A percentile compares a stretch with the other conserved stretches of the same genome.
Conservation (phyloP, 495 filamentous ascomycete genomes). For the Massariosphaeria phaeospora region DNA sequence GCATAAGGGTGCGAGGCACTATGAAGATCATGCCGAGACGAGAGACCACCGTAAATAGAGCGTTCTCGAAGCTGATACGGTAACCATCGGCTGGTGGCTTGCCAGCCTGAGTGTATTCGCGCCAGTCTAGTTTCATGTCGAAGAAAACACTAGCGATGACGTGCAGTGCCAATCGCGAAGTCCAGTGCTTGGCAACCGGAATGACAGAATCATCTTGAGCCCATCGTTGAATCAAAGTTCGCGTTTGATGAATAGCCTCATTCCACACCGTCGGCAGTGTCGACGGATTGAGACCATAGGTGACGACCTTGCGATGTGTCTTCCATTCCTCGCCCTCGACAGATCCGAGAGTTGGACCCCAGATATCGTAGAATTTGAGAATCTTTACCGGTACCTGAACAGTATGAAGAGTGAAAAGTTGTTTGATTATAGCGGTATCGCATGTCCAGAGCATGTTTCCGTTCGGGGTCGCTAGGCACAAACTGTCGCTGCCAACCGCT, state of each 20-base stretch:
- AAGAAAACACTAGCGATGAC: constrained; percentile 12
- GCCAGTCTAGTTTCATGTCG: constrained; percentile 9
- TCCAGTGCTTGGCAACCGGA: not conserved
- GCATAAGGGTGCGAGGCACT: not conserved
- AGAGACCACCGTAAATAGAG: constrained; percentile 4
- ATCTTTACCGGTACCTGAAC: constrained; percentile 1
- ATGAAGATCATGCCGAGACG: constrained; percentile 7
- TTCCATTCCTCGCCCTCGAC: constrained; percentile 12
- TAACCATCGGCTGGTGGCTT: not conserved
- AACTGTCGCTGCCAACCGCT: not conserved
- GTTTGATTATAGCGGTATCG: not conserved
- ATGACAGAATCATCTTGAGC: not conserved
- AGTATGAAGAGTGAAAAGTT: constrained; percentile 5
- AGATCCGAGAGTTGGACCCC: constrained; percentile 1
- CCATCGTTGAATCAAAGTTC: not conserved
- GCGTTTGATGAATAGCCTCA: constrained; percentile 3
- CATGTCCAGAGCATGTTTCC: constrained; percentile 9
- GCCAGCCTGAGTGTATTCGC: not conserved
- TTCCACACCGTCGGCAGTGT: constrained; percentile 6
- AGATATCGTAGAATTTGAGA: constrained; percentile 1
- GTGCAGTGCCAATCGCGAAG: constrained; percentile 6
- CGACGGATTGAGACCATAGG: not conserved
- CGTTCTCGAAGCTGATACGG: not conserved
- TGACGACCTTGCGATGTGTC: constrained; percentile 6
- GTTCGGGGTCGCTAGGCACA: constrained; percentile 4